phyloP scores from a whole-genome alignment of 768 basidiomycete species.

The Filobasidium wieringae region DNA sequence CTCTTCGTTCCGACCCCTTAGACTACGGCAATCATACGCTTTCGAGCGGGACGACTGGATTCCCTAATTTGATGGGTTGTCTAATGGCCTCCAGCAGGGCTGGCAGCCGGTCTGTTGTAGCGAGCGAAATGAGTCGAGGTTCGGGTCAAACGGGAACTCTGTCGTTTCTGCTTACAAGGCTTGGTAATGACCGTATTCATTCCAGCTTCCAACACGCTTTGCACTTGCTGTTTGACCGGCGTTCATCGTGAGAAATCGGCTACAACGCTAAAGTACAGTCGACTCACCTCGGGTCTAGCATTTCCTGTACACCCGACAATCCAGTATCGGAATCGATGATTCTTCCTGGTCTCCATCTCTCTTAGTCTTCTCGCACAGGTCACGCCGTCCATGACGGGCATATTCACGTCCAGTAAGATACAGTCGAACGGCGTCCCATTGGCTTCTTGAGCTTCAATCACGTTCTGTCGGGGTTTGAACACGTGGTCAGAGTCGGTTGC shows the following conservation, averaged over 20 bases:
- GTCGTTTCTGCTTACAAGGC: not conserved
- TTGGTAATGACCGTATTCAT: conserved; percentile 14
- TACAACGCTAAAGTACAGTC: not conserved
- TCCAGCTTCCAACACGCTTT: conserved; percentile 3
- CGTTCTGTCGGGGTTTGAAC: not conserved
- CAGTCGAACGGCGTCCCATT: conserved; percentile 10
- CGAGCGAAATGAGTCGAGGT: not conserved
- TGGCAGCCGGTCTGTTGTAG: not conserved
- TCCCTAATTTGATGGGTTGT: not conserved
- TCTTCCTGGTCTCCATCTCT: not conserved
- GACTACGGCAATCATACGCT: too few relatives aligned
- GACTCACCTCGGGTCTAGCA: conserved; percentile 6
- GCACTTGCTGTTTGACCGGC: conserved; percentile 3
- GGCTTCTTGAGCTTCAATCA: conserved; percentile 5
- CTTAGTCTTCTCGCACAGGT: not conserved
- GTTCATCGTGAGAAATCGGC: not conserved
- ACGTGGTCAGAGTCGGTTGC: not conserved
- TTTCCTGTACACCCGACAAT: conserved; percentile 14
- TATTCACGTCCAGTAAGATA: conserved; percentile 6
- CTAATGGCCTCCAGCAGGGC: not conserved
- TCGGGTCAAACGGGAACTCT: not conserved
- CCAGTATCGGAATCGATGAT: not conserved
- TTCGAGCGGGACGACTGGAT: not conserved
- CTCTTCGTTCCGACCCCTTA: too few relatives aligned
- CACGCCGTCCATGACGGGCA: conserved; percentile 12